Base-by-base conservation (phyloP, 352 stramenopile genomes). In the Globisporangium camurandrum region DNA sequence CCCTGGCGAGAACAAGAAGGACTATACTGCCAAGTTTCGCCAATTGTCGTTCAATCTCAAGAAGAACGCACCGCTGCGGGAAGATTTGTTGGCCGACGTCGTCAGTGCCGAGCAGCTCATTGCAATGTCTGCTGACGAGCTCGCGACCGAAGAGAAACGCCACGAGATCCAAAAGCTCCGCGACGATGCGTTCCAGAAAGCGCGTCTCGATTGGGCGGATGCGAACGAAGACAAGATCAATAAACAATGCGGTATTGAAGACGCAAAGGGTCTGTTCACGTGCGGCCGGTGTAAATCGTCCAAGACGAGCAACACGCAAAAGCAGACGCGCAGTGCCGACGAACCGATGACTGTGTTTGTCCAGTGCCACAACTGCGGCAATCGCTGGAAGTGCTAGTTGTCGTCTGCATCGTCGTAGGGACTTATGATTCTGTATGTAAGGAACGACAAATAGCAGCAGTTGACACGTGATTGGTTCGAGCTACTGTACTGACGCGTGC, bases 281-380 rank as follows among this genome's bases (percentile, higher is more conserved):
- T 98, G 95, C 65, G 86, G 88, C 51, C 75, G 89, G 56, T 98
- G 95, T 73, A 98, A 98, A 63, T 97, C 83, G 36, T 87, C 80
- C 47, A 98, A 98, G 65, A 98, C 93, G 27, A 97, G 86, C 54
- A 97, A 97, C 75, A 97, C 89, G 57, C 92, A 98, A 72, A 98
- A 98, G 63, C 95, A 98, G 73, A 98, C 95, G 28, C 87, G 94
- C 58, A 97, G 87, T 78, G 95, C 95, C 22, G 94, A 98, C 93
- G 95, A 98, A 63, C 95, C 95, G 8, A 98, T 98, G 95, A 98
- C 94, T 19, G 92, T 98, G 12, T 98, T 98, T 71, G 88, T 98
- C 37, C 76, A 97, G 53, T 98, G 95, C 71, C 73, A 97, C 78
- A 97, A 98, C 66, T 98, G 95, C 66, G 93, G 91, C 54, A 98